A percentile compares a stretch with the other conserved stretches of the same genome.
Evolutionary conservation across 2,329 filamentous ascomycete species (phyloP).

Genomic region (Penicillium nordicum): DNA sequence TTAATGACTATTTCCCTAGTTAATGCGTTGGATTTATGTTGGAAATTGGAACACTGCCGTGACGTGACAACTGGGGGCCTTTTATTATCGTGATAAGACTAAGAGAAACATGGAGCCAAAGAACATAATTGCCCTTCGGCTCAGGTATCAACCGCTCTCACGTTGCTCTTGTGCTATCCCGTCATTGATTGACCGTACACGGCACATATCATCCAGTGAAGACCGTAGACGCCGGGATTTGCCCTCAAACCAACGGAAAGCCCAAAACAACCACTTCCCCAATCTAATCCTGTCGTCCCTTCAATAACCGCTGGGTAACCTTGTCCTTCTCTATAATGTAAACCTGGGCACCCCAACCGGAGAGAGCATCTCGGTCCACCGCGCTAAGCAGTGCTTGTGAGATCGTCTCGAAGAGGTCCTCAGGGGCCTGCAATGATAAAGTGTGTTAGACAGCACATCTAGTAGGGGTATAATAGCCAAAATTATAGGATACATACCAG

Average conservation of each 20-base stretch:
- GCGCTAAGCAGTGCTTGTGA: slow-evolving; percentile 94
- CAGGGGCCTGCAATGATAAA: slow-evolving; percentile 61
- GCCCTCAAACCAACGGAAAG: slow-evolving; percentile 25
- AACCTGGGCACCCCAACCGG: slow-evolving; percentile 96
- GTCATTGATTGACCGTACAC: slow-evolving; percentile 18
- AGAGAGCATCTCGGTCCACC: slow-evolving; percentile 92
- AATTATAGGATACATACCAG: slow-evolving; percentile 59
- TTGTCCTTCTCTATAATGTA: slow-evolving; percentile 99
- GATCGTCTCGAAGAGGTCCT: slow-evolving; percentile 97
- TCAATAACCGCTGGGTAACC: slow-evolving; percentile 97
- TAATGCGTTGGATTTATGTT: not conserved
- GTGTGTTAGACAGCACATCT: not conserved
- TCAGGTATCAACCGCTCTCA: slow-evolving; percentile 14
- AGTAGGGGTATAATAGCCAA: not conserved
- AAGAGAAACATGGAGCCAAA: slow-evolving; percentile 20
- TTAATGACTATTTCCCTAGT: not conserved
- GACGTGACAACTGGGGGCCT: slow-evolving; percentile 21
- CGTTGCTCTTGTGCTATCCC: slow-evolving; percentile 16
- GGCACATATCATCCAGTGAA: slow-evolving; percentile 24
- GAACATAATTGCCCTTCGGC: slow-evolving; percentile 8
- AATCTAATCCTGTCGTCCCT: slow-evolving; percentile 86
- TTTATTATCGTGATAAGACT: slow-evolving; percentile 28
- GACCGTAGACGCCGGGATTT: slow-evolving; percentile 28
- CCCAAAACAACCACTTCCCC: slow-evolving; percentile 22
- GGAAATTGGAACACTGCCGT: slow-evolving; percentile 9